phyloP scores from a whole-genome alignment of 257 asterid species.

The Schizonepeta tenuifolia region DNA sequence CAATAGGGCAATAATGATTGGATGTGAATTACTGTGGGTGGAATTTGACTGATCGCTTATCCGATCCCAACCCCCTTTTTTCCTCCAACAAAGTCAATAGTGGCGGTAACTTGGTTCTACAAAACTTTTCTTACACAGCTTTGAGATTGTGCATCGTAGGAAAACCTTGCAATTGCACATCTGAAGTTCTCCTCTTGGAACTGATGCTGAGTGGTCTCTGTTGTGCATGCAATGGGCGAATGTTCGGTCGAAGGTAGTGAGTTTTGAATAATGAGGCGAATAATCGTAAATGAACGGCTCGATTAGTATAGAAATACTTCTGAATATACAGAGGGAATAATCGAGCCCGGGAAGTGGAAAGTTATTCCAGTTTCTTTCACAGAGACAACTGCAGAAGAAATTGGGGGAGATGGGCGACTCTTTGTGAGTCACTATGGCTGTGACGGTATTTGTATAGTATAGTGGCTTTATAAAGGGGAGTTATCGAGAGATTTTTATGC shows the following conservation, averaged over 20 bases:
- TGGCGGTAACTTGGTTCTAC: not conserved
- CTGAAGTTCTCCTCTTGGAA: constrained; percentile 12
- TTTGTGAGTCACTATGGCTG: constrained; percentile 3
- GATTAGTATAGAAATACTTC: constrained; percentile 26
- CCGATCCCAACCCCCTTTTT: not conserved
- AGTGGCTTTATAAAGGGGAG: not conserved
- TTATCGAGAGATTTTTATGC: not conserved
- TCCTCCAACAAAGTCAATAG: not conserved
- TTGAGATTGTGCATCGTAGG: constrained; percentile 15
- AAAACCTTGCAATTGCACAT: constrained; percentile 7
- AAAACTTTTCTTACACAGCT: not conserved
- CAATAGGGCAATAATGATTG: constrained; percentile 19
- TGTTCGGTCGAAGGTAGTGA: not conserved
- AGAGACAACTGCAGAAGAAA: not conserved
- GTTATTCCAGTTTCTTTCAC: constrained; percentile 20
- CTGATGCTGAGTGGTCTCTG: constrained; percentile 23
- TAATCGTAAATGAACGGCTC: constrained; percentile 27
- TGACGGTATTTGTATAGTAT: not conserved
- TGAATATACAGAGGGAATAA: not conserved
- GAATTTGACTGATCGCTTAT: constrained; percentile 3
- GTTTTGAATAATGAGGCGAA: constrained; percentile 7
- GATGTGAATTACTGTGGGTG: constrained; percentile 24
- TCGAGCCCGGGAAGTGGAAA: constrained; percentile 17
- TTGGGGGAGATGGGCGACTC: not conserved
- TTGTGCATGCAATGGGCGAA: not conserved